Conservation (phyloP, 2,329 filamentous ascomycete species). For the Claviceps pusilla region DNA sequence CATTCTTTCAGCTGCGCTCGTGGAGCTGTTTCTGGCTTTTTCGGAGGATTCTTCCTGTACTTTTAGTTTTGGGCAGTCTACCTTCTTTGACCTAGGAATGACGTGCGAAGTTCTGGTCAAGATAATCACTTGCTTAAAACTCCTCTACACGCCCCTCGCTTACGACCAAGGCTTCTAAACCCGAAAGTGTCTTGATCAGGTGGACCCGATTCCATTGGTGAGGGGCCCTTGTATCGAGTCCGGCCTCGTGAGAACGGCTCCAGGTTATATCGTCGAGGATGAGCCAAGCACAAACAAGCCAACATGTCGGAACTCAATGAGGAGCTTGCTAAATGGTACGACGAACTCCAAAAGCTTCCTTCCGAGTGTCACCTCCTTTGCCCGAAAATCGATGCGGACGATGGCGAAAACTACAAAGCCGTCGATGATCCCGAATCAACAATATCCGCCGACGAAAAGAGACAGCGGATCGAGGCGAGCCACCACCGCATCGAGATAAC, state of each 20-base stretch:
- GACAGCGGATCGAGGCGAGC: constrained; percentile 37
- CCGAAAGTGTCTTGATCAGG: not conserved
- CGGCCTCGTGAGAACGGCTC: not conserved
- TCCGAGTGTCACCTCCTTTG: constrained; percentile 51
- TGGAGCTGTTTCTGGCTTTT: not conserved
- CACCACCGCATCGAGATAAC: constrained; percentile 43
- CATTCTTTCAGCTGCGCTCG: not conserved
- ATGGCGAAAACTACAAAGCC: constrained; percentile 42
- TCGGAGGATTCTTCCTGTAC: not conserved
- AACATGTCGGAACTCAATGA: constrained; percentile 26
- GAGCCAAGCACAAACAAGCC: constrained; percentile 1
- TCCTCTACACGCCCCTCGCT: not conserved
- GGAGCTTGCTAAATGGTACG: constrained; percentile 28
- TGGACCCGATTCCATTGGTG: not conserved
- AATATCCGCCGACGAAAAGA: constrained; percentile 36
- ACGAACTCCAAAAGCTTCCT: constrained; percentile 28
- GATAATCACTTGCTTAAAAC: not conserved
- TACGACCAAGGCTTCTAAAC: not conserved
- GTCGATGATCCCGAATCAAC: constrained; percentile 34
- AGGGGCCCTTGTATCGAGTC: not conserved
- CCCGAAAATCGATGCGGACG: constrained; percentile 47
- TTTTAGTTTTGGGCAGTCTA: not conserved
- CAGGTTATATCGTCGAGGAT: constrained; percentile 1
- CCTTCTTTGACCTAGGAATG: not conserved
- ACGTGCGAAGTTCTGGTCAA: not conserved